phyloP scores from a whole-genome alignment of 2,329 filamentous ascomycete species.

The Beauveria bassiana region DNA sequence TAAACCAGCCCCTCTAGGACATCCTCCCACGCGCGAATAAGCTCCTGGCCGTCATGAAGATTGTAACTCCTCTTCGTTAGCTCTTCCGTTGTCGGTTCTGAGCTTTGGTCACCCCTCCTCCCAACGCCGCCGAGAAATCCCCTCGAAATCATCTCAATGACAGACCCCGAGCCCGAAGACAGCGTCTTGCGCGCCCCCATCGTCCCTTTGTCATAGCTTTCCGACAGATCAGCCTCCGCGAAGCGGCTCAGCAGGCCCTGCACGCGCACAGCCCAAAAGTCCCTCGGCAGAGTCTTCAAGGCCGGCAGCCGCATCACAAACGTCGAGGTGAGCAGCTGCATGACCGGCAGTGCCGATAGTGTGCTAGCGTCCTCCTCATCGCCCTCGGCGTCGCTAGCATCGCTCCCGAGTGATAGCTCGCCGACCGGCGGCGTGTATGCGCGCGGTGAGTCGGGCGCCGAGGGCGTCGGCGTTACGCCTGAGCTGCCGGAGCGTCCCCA shows the following conservation, averaged over 20 bases:
- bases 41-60: conserved; percentile 47
- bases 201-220: conserved; percentile 74
- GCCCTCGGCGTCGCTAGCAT: conserved; percentile 20
- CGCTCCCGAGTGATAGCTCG: not conserved
- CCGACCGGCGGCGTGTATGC: not conserved
- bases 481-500: conserved; percentile 7
- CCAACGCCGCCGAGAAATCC: conserved; percentile 53
- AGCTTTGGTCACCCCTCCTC: conserved; percentile 1
- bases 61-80: conserved; percentile 41
- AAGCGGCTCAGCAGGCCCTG: conserved; percentile 54
- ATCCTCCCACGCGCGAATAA: conserved; percentile 59
- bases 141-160: conserved; percentile 62
- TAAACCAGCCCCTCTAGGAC: conserved; percentile 60
- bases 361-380: conserved; percentile 6
- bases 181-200: conserved; percentile 68
- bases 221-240: conserved; percentile 61
- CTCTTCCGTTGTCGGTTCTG: conserved; percentile 8
- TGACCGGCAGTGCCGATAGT: conserved; percentile 50
- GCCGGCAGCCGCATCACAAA: conserved; percentile 61
- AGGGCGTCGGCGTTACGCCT: conserved; percentile 1
- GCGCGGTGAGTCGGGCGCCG: not conserved
- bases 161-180: conserved; percentile 60
- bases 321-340: conserved; percentile 60
- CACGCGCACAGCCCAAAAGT: conserved; percentile 59
- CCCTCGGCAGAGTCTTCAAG: conserved; percentile 50